Percentiles rank a stretch among this genome's conserved stretches.
Conservation (phyloP, 2,329 filamentous ascomycete genomes). For the Ophiostoma tasmaniense region DNA sequence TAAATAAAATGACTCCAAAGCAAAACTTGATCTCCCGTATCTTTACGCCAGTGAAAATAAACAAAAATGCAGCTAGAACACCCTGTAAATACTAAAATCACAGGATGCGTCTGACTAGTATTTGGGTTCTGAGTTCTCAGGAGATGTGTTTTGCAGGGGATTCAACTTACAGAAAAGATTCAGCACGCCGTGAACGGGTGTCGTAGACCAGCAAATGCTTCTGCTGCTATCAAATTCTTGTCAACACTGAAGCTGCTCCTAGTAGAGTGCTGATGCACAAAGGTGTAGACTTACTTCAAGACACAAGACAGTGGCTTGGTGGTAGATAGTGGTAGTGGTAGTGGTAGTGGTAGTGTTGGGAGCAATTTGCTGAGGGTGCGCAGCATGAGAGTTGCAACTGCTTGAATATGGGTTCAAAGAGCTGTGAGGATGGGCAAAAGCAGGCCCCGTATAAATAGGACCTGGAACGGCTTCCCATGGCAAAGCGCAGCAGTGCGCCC, state of each 20-base stretch:
- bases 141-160: neutral
- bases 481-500: slow-evolving; percentile 10
- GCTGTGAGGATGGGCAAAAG: neutral
- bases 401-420: neutral
- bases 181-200: no score
- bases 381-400: no score
- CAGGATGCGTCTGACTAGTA: neutral
- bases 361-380: neutral
- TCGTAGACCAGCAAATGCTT: neutral
- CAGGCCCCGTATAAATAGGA: neutral
- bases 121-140: neutral
- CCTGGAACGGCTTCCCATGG: slow-evolving; percentile 5
- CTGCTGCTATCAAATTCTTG: neutral
- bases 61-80: neutral
- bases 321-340: neutral
- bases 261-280: no score
- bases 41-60: neutral
- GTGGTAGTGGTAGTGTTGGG: neutral
- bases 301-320: no score
- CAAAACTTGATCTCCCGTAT: neutral
- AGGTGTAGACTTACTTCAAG: no score
- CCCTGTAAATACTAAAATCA: neutral
- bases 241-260: no score
- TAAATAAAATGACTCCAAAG: no score
- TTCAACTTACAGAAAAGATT: neutral